These are phyloP conservation scores for Gaultheria prostrata DNA, from an alignment of 148 eudicot species.

Conservation along the genomic window DNA sequence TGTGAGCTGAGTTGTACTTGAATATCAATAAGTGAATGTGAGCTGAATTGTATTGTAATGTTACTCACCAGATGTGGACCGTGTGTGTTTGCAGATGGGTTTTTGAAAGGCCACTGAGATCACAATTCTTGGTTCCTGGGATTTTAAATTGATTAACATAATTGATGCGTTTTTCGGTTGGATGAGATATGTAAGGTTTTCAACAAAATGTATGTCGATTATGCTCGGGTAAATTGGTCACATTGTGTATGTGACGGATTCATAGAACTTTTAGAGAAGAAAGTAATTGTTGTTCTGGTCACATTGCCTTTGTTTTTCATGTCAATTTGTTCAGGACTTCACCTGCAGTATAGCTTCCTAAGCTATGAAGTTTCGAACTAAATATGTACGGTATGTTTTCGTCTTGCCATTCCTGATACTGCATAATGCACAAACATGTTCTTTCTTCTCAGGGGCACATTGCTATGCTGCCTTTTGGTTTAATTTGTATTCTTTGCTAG, in stretches of 20 bases:
- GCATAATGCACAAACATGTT: conserved; percentile 1
- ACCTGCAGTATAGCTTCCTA: not conserved
- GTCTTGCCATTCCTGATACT: not conserved
- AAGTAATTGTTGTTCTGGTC: not conserved
- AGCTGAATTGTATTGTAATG: not conserved
- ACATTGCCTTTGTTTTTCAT: not conserved
- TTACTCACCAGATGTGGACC: not conserved
- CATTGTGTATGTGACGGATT: not conserved
- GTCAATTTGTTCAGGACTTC: not conserved
- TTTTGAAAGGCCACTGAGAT: not conserved
- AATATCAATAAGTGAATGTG: not conserved
- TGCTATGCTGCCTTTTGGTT: not conserved
- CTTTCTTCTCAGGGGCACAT: not conserved
- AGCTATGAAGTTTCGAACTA: not conserved
- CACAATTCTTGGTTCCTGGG: not conserved
- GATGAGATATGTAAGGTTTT: not conserved
- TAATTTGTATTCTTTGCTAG: not conserved
- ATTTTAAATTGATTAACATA: not conserved
- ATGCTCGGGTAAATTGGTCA: not conserved
- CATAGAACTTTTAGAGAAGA: not conserved
- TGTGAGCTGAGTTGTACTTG: not conserved
- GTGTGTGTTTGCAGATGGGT: not conserved
- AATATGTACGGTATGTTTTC: not conserved
- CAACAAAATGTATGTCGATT: not conserved
- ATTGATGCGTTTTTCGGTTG: not conserved